These are phyloP conservation scores for Gymnopilus junonius DNA, from an alignment of 768 basidiomycete genomes.

Conservation along the genomic window DNA sequence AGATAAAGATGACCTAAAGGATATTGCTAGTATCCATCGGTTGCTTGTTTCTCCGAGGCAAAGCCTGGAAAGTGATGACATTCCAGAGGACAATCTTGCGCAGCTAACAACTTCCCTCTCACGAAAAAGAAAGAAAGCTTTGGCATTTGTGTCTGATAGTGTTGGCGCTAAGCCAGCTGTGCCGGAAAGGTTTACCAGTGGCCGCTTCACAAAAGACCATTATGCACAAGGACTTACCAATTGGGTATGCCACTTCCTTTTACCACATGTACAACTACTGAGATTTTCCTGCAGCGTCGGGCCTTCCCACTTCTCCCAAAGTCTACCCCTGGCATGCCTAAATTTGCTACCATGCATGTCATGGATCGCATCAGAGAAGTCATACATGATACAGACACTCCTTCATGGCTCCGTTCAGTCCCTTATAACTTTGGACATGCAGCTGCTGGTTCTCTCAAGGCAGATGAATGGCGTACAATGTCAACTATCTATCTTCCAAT, in stretches of 20 bases:
- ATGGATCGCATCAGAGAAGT: conserved; percentile 24
- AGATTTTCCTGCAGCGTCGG: not conserved
- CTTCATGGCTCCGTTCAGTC: conserved; percentile 32
- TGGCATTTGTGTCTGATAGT: not conserved
- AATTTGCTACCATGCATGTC: conserved; percentile 7
- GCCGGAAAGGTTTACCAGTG: not conserved
- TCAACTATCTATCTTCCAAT: conserved; percentile 27
- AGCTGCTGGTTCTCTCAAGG: conserved; percentile 35
- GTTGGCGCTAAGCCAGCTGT: not conserved
- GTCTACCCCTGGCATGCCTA: conserved; percentile 1
- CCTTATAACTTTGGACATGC: conserved; percentile 31
- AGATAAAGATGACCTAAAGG: not conserved
- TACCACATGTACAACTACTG: not conserved
- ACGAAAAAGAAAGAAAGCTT: not conserved
- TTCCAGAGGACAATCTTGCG: not conserved
- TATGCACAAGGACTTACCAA: not conserved
- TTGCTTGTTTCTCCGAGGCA: not conserved
- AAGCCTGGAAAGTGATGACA: not conserved
- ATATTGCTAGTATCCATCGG: not conserved
- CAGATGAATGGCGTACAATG: conserved; percentile 37
- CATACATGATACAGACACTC: conserved; percentile 23
- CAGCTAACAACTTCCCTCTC: not conserved
- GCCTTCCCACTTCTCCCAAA: conserved; percentile 21
- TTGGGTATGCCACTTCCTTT: not conserved
- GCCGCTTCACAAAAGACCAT: not conserved